Conservation (phyloP, 164 flowering plant species). For the Echeveria elegans region DNA sequence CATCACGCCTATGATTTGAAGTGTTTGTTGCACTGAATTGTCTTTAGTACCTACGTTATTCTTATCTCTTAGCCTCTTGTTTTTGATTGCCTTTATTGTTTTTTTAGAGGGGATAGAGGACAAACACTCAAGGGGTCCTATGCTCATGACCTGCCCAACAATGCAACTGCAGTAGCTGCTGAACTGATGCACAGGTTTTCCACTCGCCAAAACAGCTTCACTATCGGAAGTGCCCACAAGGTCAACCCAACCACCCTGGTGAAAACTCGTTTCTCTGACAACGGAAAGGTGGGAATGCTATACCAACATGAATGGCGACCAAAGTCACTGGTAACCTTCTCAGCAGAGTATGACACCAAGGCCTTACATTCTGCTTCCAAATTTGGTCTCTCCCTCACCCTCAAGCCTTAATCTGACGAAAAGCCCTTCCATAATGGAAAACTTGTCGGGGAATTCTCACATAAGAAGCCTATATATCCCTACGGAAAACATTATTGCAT, state of each 20-base stretch:
- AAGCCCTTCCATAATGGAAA: neutral
- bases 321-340: conserved; percentile 3
- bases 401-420: neutral
- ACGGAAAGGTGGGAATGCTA: conserved; percentile 20
- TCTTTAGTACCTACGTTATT: too few species aligned
- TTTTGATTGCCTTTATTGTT: neutral
- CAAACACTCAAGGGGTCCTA: conserved; percentile 62
- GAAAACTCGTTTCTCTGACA: conserved; percentile 41
- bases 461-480: neutral
- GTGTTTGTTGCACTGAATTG: neutral
- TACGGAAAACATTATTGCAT: neutral
- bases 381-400: neutral
- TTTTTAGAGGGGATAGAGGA: conserved; percentile 61
- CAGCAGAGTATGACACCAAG: conserved; percentile 4
- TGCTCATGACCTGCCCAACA: conserved; percentile 40
- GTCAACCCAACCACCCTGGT: conserved; percentile 41
- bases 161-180: conserved; percentile 49
- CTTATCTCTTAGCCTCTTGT: neutral
- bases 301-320: conserved; percentile 4
- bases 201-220: conserved; percentile 42
- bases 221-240: conserved; percentile 47
- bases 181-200: conserved; percentile 62
- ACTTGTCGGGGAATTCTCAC: neutral
- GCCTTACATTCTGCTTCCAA: conserved; percentile 4
- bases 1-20: neutral